Evolutionary conservation across 306 rosid genomes (phyloP).

Genomic region (Ceratonia siliqua): DNA sequence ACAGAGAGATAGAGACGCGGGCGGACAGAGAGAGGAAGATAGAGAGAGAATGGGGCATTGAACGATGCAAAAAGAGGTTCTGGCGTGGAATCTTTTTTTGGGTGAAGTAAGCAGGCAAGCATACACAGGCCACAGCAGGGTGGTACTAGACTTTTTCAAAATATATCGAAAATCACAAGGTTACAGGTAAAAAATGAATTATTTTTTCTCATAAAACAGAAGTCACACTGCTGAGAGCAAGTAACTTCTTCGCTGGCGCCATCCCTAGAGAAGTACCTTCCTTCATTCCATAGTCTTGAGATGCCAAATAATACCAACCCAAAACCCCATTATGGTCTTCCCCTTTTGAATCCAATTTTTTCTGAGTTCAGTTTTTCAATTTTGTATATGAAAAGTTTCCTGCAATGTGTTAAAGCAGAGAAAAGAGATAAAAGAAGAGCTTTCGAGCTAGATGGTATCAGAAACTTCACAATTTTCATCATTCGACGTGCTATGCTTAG

Average conservation of each 20-base stretch:
- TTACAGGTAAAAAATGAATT: neutral
- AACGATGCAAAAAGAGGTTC: neutral
- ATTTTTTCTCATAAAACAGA: neutral
- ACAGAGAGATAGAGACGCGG: neutral
- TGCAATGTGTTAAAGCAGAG: neutral
- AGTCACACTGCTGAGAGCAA: neutral
- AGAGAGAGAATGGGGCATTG: neutral
- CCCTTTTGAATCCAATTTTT: neutral
- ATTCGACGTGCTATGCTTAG: neutral
- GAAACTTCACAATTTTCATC: no score
- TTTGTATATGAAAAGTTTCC: neutral
- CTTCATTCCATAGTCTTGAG: slow-evolving; percentile 7
- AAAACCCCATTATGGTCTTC: neutral
- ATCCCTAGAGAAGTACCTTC: slow-evolving; percentile 3
- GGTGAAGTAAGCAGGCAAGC: slow-evolving; percentile 16
- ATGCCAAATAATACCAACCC: neutral
- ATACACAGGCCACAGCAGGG: neutral
- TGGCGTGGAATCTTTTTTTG: slow-evolving; percentile 39
- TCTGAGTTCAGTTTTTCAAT: neutral
- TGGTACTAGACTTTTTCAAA: slow-evolving; percentile 14
- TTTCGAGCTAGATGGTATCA: neutral
- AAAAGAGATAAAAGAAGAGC: neutral
- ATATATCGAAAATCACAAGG: slow-evolving; percentile 25
- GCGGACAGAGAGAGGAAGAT: neutral
- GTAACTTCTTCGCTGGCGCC: neutral